Evolutionary conservation across 2,329 filamentous ascomycete genomes (phyloP).

Genomic region (Cytospora schulzeri): DNA sequence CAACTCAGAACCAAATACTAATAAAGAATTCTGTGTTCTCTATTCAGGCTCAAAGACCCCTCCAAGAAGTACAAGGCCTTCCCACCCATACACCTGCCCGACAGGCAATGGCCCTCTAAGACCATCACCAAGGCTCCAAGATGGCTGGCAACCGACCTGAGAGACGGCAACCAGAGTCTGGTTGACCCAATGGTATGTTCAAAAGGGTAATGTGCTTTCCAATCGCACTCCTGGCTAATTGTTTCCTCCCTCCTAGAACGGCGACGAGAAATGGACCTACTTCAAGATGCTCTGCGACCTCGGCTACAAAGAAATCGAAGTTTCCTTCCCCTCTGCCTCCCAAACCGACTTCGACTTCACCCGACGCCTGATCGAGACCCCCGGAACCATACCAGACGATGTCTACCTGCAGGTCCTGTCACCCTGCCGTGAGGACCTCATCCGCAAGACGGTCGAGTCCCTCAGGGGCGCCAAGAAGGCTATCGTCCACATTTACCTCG

Average conservation of each 20-base stretch:
- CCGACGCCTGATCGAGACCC: conserved; percentile 80
- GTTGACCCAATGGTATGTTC: conserved; percentile 83
- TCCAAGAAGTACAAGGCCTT: conserved; percentile 77
- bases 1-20: too few species aligned
- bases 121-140: conserved; percentile 81
- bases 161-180: conserved; percentile 93
- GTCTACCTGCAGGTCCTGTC: conserved; percentile 91
- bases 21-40: conserved; percentile 6
- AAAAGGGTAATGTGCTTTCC: not conserved
- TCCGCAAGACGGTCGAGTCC: conserved; percentile 85
- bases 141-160: conserved; percentile 86
- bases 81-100: conserved; percentile 64
- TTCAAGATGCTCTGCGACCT: conserved; percentile 92
- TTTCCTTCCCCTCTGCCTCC: conserved; percentile 92
- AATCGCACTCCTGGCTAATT: conserved; percentile 6
- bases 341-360: conserved; percentile 98
- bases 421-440: conserved; percentile 89
- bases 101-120: conserved; percentile 83
- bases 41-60: conserved; percentile 69
- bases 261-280: conserved; percentile 92
- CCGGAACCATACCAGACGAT: conserved; percentile 81
- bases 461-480: conserved; percentile 89
- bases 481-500: conserved; percentile 92
- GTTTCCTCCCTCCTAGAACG: conserved; percentile 59
- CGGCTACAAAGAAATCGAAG: conserved; percentile 97